Evolutionary conservation across 352 stramenopile genomes (phyloP).

Genomic region (Pythium coloratum): DNA sequence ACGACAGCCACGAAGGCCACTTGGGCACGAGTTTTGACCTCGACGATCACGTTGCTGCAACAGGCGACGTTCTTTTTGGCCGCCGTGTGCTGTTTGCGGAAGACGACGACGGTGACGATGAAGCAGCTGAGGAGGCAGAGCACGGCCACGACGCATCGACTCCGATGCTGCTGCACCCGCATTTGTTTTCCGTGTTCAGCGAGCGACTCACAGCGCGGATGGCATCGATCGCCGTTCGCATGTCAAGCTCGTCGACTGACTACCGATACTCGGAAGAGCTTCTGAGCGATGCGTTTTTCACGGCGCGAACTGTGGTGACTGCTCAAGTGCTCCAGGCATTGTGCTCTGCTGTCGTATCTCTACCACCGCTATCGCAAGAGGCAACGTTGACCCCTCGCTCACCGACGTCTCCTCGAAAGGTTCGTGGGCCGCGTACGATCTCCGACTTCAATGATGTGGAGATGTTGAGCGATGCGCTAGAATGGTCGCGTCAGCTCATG

Average conservation of each 20-base stretch:
- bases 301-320: conserved; percentile 52
- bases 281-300: conserved; percentile 57
- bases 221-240: conserved; percentile 3
- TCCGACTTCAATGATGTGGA: conserved; percentile 55
- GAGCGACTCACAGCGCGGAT: conserved; percentile 42
- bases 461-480: conserved; percentile 53
- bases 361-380: neutral
- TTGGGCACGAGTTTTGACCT: conserved; percentile 33
- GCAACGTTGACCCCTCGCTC: no score
- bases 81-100: conserved; percentile 73
- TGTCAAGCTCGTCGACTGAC: conserved; percentile 25
- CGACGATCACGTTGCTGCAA: conserved; percentile 42
- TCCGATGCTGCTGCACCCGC: conserved; percentile 51
- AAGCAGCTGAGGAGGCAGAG: neutral
- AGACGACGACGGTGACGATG: conserved; percentile 35
- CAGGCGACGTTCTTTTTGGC: conserved; percentile 70
- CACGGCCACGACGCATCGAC: conserved; percentile 5
- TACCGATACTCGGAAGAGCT: conserved; percentile 38
- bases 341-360: conserved; percentile 19
- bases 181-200: conserved; percentile 55
- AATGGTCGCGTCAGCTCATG: conserved; percentile 55
- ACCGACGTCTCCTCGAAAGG: neutral
- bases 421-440: neutral
- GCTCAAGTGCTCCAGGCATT: conserved; percentile 63
- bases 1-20: neutral